Evolutionary conservation across 208 protist genomes (phyloP), one percentile per base, ranked within the genome.

Genomic region (Phytomonas sp.): DNA sequence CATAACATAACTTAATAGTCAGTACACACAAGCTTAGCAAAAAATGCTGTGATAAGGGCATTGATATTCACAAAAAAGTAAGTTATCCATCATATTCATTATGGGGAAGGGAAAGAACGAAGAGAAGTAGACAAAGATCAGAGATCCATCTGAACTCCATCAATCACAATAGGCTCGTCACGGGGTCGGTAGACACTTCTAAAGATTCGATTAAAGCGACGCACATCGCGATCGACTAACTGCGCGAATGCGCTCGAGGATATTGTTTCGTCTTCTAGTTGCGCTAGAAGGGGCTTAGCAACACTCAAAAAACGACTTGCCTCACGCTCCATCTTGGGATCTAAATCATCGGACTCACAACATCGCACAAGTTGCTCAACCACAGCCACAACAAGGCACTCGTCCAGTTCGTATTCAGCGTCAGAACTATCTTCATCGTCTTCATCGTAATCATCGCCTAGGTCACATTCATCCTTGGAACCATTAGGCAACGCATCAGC

Each of bases 81-180:
- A 26, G 46, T 26, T 7, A 56, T 56, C 23, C 0, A 56, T 56
- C 20, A 17, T 9, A 23, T 56, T 56, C 17, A 56, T 7, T 56
- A 17, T 7, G 20, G 46, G 23, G 23, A 56, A 4, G 46, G 20
- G 8, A 0, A 1, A 56, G 26, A 26, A 56, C 17, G 23, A 56
- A 26, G 20, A 56, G 46, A 26, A 56, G 40, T 20, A 33, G 23
- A 0, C 17, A 33, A 1, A 11, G 59, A 17, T 79, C 66, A 93
- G 43, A 93, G 68, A 36, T 94, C 89, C 74, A 86, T 90, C 17
- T 76, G n/a, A 63, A 91, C 84, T 33, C 86, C 89, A 61, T 92
- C 81, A 79, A 94, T 85, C 33, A 94, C 71, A 43, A 94, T 88
- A 0, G 85, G 85, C 23, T 63, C 62, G 30, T 92, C 86, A 7